These are phyloP conservation scores for Claviceps cyperi DNA, from an alignment of 2,329 filamentous ascomycete species.

Conservation along the genomic window DNA sequence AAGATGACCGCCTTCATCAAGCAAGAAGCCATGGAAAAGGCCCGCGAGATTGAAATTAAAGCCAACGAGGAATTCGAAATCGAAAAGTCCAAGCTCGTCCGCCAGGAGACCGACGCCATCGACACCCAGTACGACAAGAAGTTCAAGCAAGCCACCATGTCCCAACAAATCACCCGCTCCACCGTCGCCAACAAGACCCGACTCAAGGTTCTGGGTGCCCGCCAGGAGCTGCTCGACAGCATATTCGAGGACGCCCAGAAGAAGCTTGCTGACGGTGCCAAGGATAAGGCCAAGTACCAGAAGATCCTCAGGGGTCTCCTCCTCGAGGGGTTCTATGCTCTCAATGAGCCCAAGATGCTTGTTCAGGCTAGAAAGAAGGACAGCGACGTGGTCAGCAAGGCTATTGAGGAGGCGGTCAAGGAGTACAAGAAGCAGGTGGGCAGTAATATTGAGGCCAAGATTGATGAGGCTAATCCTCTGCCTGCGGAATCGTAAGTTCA, in stretches of 20 bases:
- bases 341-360: constrained; percentile 65
- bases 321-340: constrained; percentile 77
- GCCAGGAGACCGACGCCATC: constrained; percentile 85
- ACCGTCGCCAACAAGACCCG: constrained; percentile 94
- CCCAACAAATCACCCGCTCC: constrained; percentile 94
- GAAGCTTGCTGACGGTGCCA: constrained; percentile 49
- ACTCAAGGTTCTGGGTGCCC: constrained; percentile 70
- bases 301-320: constrained; percentile 64
- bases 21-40: constrained; percentile 94
- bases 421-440: constrained; percentile 73
- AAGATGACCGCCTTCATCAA: constrained; percentile 99
- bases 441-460: constrained; percentile 51
- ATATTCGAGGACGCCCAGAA: constrained; percentile 72
- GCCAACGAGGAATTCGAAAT: constrained; percentile 98
- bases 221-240: constrained; percentile 80
- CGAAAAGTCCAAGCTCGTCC: constrained; percentile 97
- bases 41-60: constrained; percentile 93
- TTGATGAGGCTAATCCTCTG: constrained; percentile 69
- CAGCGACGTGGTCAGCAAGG: constrained; percentile 59
- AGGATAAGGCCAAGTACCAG: constrained; percentile 63
- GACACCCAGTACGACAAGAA: constrained; percentile 94
- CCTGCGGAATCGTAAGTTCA: constrained; percentile 67
- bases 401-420: constrained; percentile 58
- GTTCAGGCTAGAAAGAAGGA: constrained; percentile 71
- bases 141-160: constrained; percentile 97